Evolutionary conservation across 345 rosid genomes (phyloP).

Genomic region (Cardamine resedifolia): DNA sequence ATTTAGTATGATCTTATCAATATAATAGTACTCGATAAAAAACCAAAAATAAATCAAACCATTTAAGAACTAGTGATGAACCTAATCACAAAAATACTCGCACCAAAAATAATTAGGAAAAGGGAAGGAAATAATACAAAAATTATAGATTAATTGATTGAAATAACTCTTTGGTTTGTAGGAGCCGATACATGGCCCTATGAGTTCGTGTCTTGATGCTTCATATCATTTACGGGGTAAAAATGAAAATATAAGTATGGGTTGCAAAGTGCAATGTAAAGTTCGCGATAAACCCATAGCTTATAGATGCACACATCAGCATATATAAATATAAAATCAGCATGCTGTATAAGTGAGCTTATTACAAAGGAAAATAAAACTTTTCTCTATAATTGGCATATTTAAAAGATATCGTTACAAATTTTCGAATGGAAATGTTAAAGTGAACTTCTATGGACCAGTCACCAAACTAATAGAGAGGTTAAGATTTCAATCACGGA

Average conservation of each 20-base stretch:
- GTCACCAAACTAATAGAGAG: constrained; percentile 11
- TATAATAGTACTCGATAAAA: background rate
- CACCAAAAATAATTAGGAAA: background rate
- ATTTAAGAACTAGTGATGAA: background rate
- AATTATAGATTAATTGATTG: background rate
- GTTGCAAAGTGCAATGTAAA: background rate
- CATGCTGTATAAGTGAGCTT: background rate
- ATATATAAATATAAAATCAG: background rate
- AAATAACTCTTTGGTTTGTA: constrained; percentile 9
- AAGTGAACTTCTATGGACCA: constrained; percentile 18
- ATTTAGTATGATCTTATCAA: background rate
- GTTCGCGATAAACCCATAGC: background rate
- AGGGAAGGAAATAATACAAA: background rate
- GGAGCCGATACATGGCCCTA: background rate
- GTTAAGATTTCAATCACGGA: constrained; percentile 19
- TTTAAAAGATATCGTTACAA: constrained; percentile 8
- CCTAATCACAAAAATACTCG: background rate
- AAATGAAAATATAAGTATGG: background rate
- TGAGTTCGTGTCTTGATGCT: constrained; percentile 9
- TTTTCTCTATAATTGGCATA: background rate
- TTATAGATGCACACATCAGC: background rate
- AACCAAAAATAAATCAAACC: background rate
- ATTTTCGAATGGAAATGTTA: background rate
- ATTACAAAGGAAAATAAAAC: background rate
- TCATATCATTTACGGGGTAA: constrained; percentile 8